phyloP scores from a whole-genome alignment of 306 rosid genomes.

The Trifolium repens region DNA sequence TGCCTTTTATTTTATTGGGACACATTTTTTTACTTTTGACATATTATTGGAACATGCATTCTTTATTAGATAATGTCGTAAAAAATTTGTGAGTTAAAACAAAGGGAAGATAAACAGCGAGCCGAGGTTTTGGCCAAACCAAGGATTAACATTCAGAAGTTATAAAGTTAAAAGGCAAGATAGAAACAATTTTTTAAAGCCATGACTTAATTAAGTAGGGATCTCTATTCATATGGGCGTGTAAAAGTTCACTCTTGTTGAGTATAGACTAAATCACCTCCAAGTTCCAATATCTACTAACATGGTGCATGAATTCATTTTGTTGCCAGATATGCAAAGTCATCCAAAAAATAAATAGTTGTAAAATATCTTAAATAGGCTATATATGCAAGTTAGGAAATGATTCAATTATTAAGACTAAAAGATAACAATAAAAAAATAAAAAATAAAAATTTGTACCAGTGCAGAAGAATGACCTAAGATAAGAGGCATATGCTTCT shows the following conservation, averaged over 20 bases:
- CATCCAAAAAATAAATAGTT: conserved; percentile 3
- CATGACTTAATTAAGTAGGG: conserved; percentile 9
- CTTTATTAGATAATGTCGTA: too few relatives aligned
- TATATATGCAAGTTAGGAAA: conserved; percentile 8
- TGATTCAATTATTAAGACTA: conserved; percentile 15
- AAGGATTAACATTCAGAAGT: conserved; percentile 11
- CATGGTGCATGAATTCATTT: not conserved
- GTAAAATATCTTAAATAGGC: not conserved
- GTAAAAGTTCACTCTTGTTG: not conserved
- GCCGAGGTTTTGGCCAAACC: not conserved
- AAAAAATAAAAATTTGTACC: conserved; percentile 48
- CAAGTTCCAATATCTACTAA: conserved; percentile 20
- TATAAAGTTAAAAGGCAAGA: not conserved
- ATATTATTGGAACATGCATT: too few relatives aligned
- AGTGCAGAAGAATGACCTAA: conserved; percentile 67
- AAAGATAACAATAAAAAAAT: conserved; percentile 24
- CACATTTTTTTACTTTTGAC: too few relatives aligned
- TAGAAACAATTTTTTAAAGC: not conserved
- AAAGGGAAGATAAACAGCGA: not conserved
- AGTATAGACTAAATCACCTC: not conserved
- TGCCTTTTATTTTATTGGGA: too few relatives aligned
- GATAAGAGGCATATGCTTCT: conserved; percentile 76
- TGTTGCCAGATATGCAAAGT: not conserved
- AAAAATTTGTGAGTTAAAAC: not conserved
- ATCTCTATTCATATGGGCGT: not conserved